A percentile compares a stretch with the other conserved stretches of the same genome.
Conservation (phyloP, 768 basidiomycete species). For the Rhodotorula kratochvilovae region DNA sequence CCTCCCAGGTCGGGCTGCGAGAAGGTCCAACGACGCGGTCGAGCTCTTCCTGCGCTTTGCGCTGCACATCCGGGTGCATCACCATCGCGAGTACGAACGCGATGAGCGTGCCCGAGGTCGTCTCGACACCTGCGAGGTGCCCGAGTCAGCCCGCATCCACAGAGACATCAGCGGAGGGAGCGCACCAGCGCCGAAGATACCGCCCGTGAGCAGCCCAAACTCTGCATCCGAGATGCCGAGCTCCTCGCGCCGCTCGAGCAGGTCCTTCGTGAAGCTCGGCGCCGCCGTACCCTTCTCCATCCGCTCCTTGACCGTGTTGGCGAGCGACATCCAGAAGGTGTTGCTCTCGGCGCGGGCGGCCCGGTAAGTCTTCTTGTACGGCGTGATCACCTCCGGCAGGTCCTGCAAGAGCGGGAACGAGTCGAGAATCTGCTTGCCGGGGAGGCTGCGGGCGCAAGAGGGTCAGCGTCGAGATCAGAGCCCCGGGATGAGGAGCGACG, state of each 20-base stretch:
- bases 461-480: too few relatives aligned
- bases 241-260: conserved; percentile 1
- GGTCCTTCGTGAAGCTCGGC: conserved; percentile 3
- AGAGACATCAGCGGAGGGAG: too few relatives aligned
- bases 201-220: conserved; percentile 3
- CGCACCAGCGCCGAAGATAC: conserved; percentile 1
- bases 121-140: conserved; percentile 28
- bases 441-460: neutral
- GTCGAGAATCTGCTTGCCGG: conserved; percentile 18
- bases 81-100: conserved; percentile 26
- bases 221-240: conserved; percentile 9
- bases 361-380: conserved; percentile 13
- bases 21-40: conserved; percentile 28
- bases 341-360: neutral
- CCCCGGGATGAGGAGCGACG: too few relatives aligned
- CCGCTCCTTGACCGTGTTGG: conserved; percentile 7
- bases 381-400: conserved; percentile 18
- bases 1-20: conserved; percentile 24
- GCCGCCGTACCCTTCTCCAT: conserved; percentile 3
- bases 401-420: conserved; percentile 10
- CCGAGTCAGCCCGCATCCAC: neutral
- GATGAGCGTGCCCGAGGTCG: conserved; percentile 12
- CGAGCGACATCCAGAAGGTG: conserved; percentile 6
- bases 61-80: conserved; percentile 13
- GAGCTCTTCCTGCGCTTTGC: conserved; percentile 22